Evolutionary conservation across 495 filamentous ascomycete species (phyloP), one percentile per base, ranked within the genome.

Genomic region (Elasticomyces elasticus): DNA sequence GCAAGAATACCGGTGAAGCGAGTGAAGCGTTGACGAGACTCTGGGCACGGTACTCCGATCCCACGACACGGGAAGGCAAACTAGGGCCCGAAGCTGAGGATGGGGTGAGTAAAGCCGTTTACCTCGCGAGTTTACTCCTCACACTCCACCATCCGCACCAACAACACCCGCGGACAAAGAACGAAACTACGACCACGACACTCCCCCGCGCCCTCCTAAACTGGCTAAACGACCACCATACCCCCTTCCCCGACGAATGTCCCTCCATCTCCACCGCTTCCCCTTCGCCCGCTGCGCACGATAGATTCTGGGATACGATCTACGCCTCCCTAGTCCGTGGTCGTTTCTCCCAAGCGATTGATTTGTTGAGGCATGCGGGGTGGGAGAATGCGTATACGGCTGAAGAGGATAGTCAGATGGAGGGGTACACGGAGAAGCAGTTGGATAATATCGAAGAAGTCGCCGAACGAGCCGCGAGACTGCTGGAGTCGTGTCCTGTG

Each of bases 231-330:
- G 72, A 73, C 2, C 76, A 84, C 59, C 82, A 91, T 62, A 75
- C 80, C 43, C 70, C 82, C 24, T 81, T 80, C 55, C 67, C 67
- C 20, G 70, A 74, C 42, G 82, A 85, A 54, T 61, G 85, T 2
- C 71, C 78, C 35, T 69, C 80, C 12, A 69, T 94, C 33, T 69
- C 76, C 54, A 72, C 73, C 23, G 66, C 81, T 51, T 71, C 77
- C 42, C 86, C 85, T 1, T 85, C 83, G 54, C 84, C 86, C 31
- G 81, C 87, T 1, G 78, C 79, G 42, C 84, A 89, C 59, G 68
- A 70, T 5, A 72, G 80, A 25, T 96, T 86, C 66, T 96, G 90
- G 90, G 84, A 87, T 62, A 75, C 80, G 10, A 69, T 94, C 17
- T 83, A 80, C 56, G 72, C 75, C 27, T 66, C 77, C 28, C 74